phyloP scores from a whole-genome alignment of 768 basidiomycete genomes.

The Imleria badia region DNA sequence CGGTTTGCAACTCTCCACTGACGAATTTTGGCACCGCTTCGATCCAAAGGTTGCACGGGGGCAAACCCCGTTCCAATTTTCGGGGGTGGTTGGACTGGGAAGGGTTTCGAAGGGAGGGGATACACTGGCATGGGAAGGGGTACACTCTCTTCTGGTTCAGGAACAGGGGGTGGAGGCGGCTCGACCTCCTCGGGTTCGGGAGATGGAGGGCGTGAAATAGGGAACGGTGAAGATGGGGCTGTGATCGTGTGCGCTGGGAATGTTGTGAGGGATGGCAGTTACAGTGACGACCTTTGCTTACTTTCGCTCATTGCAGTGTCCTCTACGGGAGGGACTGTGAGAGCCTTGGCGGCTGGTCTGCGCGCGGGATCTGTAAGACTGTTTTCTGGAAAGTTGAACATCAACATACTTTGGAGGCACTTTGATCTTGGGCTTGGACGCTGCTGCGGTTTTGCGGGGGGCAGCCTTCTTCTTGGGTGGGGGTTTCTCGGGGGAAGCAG shows the following conservation, averaged over 20 bases:
- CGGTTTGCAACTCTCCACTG: constrained; percentile 75
- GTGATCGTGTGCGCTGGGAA: constrained; percentile 60
- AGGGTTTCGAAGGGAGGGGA: constrained; percentile 79
- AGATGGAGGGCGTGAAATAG: constrained; percentile 36
- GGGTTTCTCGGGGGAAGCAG: constrained; percentile 33
- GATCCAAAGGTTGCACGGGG: constrained; percentile 64
- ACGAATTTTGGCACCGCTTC: constrained; percentile 56
- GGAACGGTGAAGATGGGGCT: constrained; percentile 69
- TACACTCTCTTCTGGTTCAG: constrained; percentile 45
- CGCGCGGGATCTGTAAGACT: constrained; percentile 12
- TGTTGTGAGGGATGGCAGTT: constrained; percentile 3
- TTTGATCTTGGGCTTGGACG: constrained; percentile 36
- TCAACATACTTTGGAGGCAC: constrained; percentile 30
- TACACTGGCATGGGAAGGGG: constrained; percentile 62
- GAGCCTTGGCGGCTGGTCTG: constrained; percentile 31
- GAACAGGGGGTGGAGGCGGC: constrained; percentile 29
- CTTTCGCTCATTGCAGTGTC: constrained; percentile 65
- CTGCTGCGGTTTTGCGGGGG: constrained; percentile 43
- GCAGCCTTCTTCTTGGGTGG: constrained; percentile 49
- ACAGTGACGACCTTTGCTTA: constrained; percentile 27
- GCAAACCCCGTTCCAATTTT: constrained; percentile 78
- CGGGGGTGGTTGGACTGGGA: constrained; percentile 74
- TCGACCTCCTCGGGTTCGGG: constrained; percentile 49
- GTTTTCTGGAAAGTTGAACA: background rate
- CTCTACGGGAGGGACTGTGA: constrained; percentile 41